phyloP scores from a whole-genome alignment of 192 early-diverging fungal genomes.

The Haplosporangium gracile region DNA sequence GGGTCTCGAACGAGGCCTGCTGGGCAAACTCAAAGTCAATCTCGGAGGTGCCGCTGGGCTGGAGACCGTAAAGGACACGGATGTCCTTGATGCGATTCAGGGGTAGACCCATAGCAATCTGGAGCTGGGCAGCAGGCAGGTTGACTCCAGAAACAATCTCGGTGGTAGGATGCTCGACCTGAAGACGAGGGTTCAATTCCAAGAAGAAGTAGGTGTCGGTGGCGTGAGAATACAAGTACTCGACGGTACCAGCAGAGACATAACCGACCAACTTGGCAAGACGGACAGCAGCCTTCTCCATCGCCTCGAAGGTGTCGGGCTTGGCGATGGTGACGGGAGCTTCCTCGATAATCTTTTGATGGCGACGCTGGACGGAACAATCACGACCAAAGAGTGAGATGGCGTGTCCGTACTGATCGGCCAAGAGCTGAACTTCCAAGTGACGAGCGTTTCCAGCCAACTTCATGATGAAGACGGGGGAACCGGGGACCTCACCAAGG shows the following conservation, averaged over 20 bases:
- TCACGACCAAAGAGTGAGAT: slow-evolving; percentile 99
- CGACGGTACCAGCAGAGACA: slow-evolving; percentile 95
- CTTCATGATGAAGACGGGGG: slow-evolving; percentile 99
- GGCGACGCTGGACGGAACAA: slow-evolving; percentile 97
- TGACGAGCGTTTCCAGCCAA: slow-evolving; percentile 95
- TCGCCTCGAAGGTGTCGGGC: slow-evolving; percentile 81
- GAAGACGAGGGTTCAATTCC: slow-evolving; percentile 97
- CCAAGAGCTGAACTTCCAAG: slow-evolving; percentile 96
- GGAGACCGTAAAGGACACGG: slow-evolving; percentile 92
- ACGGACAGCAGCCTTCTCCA: slow-evolving; percentile 98
- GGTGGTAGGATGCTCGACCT: slow-evolving; percentile 99
- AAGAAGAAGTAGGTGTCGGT: slow-evolving; percentile 94
- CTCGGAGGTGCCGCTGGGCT: slow-evolving; percentile 85
- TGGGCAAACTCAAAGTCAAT: slow-evolving; percentile 95
- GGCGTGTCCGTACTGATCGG: slow-evolving; percentile 97
- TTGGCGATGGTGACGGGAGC: slow-evolving; percentile 92
- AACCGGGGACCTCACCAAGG: slow-evolving; percentile 94
- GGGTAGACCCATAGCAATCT: slow-evolving; percentile 99
- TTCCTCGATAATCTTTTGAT: slow-evolving; percentile 99
- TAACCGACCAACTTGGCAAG: slow-evolving; percentile 95
- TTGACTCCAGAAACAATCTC: slow-evolving; percentile 99
- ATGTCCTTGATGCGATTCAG: slow-evolving; percentile 96
- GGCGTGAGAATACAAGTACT: slow-evolving; percentile 94
- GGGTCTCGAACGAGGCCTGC: slow-evolving; percentile 81
- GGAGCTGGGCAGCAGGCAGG: slow-evolving; percentile 96